Evolutionary conservation across 495 filamentous ascomycete species (phyloP), one percentile per base, ranked within the genome.

Genomic region (Chaetomium cochliodes): DNA sequence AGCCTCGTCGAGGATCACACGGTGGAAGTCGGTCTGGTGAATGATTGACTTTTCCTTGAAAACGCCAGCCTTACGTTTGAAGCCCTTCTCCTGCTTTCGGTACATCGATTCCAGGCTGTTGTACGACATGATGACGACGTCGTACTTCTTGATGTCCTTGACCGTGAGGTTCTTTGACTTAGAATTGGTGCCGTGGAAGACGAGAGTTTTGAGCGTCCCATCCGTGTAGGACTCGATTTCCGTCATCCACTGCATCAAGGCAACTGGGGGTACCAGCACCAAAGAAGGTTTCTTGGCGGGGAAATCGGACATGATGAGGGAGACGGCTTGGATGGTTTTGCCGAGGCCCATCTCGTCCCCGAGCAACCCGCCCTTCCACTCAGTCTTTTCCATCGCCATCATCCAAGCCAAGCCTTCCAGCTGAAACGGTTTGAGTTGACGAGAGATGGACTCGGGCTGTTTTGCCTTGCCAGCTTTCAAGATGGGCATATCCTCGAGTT

Each of bases 311-410:
- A 98, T 98, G 73, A 98, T 91, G 16, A 98, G 82, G 11, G 93
- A 96, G 8, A 98, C 92, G 2, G 94, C 92, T 67, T 98, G 94
- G 46, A 98, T 97, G 0, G 94, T 98, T 80, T 98, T 98, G 33
- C 94, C 94, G 84, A 98, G 94, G 22, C 92, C 92, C 92, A 97
- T 97, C 73, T 96, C 92, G 70, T 98, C 94, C 52, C 93, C 94
- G 7, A 98, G 81, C 30, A 98, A 80, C 12, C 94, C 94, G 41
- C 94, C 94, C 66, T 86, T 88, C 80, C 91, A 98, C 60, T 87
- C 73, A 2, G 88, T 90, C 73, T 90, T 80, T 71, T 98, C 94
- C 80, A 97, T 96, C 50, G 79, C 84, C 63, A 83, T 86, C 90
- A 98, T 93, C 94, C 94, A 98, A 63, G 91, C 87, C 44, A 98